These are phyloP conservation scores for Saururus chinensis DNA, from an alignment of 164 flowering plant genomes.

Conservation along the genomic window DNA sequence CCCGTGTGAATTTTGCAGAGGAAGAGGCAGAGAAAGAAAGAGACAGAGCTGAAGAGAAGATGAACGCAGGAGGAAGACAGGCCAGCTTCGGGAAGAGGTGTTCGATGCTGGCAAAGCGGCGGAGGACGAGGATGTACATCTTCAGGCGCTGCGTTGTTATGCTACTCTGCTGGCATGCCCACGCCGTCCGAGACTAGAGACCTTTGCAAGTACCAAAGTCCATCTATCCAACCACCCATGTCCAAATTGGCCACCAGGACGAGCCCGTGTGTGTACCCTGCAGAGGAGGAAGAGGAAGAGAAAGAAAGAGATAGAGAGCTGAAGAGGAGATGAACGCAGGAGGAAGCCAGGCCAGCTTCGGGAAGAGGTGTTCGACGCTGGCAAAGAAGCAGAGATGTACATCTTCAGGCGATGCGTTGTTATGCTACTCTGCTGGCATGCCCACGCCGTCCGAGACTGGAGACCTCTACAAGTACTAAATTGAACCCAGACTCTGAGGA, in stretches of 20 bases:
- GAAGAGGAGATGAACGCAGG: not conserved
- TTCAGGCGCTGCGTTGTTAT: constrained; percentile 64
- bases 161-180: constrained; percentile 77
- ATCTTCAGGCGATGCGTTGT: constrained; percentile 63
- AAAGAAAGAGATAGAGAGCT: not conserved
- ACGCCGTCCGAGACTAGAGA: constrained; percentile 25
- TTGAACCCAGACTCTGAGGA: too few relatives aligned
- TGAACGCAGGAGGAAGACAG: not conserved
- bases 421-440: constrained; percentile 81
- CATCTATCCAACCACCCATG: too few relatives aligned
- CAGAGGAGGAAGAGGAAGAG: too few relatives aligned
- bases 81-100: constrained; percentile 20
- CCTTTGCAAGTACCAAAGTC: not conserved
- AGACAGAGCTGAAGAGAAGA: not conserved
- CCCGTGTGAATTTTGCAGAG: too few relatives aligned
- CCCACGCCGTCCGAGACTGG: constrained; percentile 32
- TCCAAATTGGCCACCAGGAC: too few relatives aligned
- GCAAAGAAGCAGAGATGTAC: constrained; percentile 62
- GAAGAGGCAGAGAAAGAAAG: not conserved
- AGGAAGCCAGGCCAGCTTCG: not conserved
- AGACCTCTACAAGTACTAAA: not conserved
- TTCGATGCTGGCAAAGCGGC: constrained; percentile 45
- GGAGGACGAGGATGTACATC: constrained; percentile 62
- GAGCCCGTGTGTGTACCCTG: too few relatives aligned
- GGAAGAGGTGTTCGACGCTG: constrained; percentile 28